phyloP scores from a whole-genome alignment of 1,284 basidiomycete genomes.

The Apiotrichum gracile region DNA sequence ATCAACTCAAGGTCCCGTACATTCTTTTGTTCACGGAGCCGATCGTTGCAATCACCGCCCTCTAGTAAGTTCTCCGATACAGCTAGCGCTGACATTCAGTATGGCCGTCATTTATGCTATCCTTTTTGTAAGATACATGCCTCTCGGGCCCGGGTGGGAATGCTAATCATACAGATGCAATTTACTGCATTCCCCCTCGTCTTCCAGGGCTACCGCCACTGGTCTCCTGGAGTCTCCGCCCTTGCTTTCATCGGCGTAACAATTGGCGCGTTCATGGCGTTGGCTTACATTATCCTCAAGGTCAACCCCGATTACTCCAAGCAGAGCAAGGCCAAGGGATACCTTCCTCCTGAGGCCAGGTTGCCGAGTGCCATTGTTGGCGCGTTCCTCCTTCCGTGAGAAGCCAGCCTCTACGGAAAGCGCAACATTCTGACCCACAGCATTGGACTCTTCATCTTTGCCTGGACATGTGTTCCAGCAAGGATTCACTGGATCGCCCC shows the following conservation, averaged over 20 bases:
- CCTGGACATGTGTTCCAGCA: slow-evolving; percentile 55
- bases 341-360: slow-evolving; percentile 50
- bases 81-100: slow-evolving; percentile 2
- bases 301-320: slow-evolving; percentile 27
- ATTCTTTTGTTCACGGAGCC: slow-evolving; percentile 47
- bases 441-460: slow-evolving; percentile 30
- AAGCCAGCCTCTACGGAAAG: background rate
- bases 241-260: slow-evolving; percentile 63
- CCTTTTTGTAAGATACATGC: slow-evolving; percentile 26
- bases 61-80: background rate
- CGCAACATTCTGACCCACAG: background rate
- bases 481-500: slow-evolving; percentile 58
- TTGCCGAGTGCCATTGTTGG: slow-evolving; percentile 58
- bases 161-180: slow-evolving; percentile 23
- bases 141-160: background rate
- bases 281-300: slow-evolving; percentile 52
- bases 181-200: slow-evolving; percentile 45
- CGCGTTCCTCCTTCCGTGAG: slow-evolving; percentile 53
- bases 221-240: slow-evolving; percentile 53
- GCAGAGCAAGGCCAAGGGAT: slow-evolving; percentile 13
- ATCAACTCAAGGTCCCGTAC: slow-evolving; percentile 46
- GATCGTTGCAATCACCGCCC: slow-evolving; percentile 46
- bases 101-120: slow-evolving; percentile 46
- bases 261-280: slow-evolving; percentile 54
- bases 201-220: slow-evolving; percentile 34